Evolutionary conservation across 345 rosid genomes (phyloP), one percentile per base, ranked within the genome.

Genomic region (Sonneratia caseolaris): DNA sequence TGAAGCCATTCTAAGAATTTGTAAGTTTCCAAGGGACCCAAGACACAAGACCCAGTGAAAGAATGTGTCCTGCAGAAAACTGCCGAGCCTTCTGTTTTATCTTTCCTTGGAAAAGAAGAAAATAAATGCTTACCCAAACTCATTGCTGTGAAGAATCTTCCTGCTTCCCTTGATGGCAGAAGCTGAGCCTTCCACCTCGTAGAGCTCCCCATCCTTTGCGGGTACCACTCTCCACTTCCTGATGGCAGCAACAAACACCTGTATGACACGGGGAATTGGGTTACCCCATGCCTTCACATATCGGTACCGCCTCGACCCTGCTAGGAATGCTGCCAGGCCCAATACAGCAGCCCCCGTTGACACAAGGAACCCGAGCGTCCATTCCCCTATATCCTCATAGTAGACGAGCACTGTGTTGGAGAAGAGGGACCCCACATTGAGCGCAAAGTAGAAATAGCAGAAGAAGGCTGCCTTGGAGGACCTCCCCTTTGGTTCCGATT

Each of bases 381-480:
- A 95, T 73, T 76, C 64, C 38, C 99, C 99, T 68, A 83, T 79
- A 73, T 95, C 94, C 83, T 95, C 97, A 24, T 90, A 92, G 59
- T 90, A 95, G 18, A 97, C 88, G 71, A 95, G 78, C 18, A 95
- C 80, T 1, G 99, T 95, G 72, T 95, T 92, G 15, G 97, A 92
- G 42, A 95, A 90, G 65, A 95, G 91, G 18, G 99, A 95, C 7
- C 99, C 99, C 3, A 95, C 85, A 76, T 95, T 95, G 70, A 90
- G 70, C 36, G 99, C 97, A 72, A 95, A 77, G 86, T 95, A 95
- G 71, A 95, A 95, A 82, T 87, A 95, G 83, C 99, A 92, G 65
- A 95, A 95, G 74, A 95, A 95, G 35, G 99, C 83, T 5, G 90
- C 80, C 72, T 95, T 95, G 5, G 97, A 90, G 75, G 84, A 79